Percentiles rank a stretch among this genome's conserved stretches.
Evolutionary conservation across 2,329 filamentous ascomycete species (phyloP).

Genomic region (Phaeosphaeria sp.): DNA sequence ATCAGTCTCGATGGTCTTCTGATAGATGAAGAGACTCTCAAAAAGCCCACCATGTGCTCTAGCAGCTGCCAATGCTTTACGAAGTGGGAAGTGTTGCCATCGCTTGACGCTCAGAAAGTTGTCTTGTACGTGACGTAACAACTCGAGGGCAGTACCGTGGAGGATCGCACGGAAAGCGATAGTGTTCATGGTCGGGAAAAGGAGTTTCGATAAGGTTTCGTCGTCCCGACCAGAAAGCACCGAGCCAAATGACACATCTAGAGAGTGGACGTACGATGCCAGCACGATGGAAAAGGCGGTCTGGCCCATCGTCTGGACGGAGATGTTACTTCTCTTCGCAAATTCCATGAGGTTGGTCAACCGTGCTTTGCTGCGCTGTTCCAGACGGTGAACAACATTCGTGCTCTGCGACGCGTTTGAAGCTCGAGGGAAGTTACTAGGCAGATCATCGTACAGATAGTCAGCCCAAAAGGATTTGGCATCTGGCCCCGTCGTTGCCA

Average conservation of each 20-base stretch:
- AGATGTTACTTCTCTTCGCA: constrained; percentile 72
- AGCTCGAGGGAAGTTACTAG: constrained; percentile 49
- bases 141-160: constrained; percentile 69
- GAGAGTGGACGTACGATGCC: constrained; percentile 65
- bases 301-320: constrained; percentile 77
- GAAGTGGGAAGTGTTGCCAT: constrained; percentile 78
- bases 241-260: constrained; percentile 83
- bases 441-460: constrained; percentile 63
- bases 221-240: constrained; percentile 86
- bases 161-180: constrained; percentile 76
- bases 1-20: constrained; percentile 56
- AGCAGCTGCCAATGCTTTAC: constrained; percentile 67
- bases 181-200: constrained; percentile 95
- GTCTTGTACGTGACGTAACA: constrained; percentile 77
- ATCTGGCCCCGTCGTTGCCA: constrained; percentile 56
- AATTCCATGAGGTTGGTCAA: constrained; percentile 59
- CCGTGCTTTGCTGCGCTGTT: constrained; percentile 55
- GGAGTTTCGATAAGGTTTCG: constrained; percentile 68
- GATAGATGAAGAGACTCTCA: constrained; percentile 71
- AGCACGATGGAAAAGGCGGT: constrained; percentile 77
- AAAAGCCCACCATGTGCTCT: constrained; percentile 60
- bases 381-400: constrained; percentile 50
- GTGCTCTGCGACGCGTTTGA: constrained; percentile 5
- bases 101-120: constrained; percentile 70
- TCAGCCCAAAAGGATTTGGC: constrained; percentile 74